Evolutionary conservation across 2,329 filamentous ascomycete species (phyloP), one percentile per base, ranked within the genome.

Genomic region (Apiospora phragmitis): DNA sequence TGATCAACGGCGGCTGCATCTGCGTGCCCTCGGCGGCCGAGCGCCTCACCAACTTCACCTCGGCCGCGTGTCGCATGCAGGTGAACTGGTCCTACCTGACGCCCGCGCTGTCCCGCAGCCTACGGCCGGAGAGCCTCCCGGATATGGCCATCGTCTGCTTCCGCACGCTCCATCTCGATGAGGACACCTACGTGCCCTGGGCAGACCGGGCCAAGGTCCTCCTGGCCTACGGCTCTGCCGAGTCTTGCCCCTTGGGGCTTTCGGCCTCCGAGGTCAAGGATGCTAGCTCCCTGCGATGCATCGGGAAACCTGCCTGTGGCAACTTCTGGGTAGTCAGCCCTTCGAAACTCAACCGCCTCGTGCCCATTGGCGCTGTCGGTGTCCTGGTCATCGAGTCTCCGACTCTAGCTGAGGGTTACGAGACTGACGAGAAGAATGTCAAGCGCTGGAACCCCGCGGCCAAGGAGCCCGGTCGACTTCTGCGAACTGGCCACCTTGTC

Each of bases 331-430:
- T 89, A 18, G 84, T 88, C n/a, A 86, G 86, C 67, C 83, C 85
- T 0, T 83, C 88, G 4, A 84, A 89, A 69, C 81, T 83, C 41
- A 83, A 83, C 72, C 84, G 83, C 43, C 81, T 87, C 47, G 83
- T 87, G 80, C 87, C 87, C 0, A 78, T 88, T 16, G 89, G 89
- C 1, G 83, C 85, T 0, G 80, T 88, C 0, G 88, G 88, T 0
- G 89, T 92, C 75, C 80, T 92, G 2, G 83, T 90, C 4, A 86
- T 92, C 43, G 88, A 91, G 74, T 88, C 89, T 0, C 86, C 87
- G 0, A 87, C 82, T 0, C 75, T 86, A 8, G 83, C 82, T 2
- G 81, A 83, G 71, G 79, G 79, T 5, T 81, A 83, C 18, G 74
- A 83, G 67, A 75, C 80, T 69, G 67, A 75, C 65, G 75, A 77